A percentile compares a stretch with the other conserved stretches of the same genome.
phyloP scores from a whole-genome alignment of 768 basidiomycete genomes.

The Suillus subluteus region DNA sequence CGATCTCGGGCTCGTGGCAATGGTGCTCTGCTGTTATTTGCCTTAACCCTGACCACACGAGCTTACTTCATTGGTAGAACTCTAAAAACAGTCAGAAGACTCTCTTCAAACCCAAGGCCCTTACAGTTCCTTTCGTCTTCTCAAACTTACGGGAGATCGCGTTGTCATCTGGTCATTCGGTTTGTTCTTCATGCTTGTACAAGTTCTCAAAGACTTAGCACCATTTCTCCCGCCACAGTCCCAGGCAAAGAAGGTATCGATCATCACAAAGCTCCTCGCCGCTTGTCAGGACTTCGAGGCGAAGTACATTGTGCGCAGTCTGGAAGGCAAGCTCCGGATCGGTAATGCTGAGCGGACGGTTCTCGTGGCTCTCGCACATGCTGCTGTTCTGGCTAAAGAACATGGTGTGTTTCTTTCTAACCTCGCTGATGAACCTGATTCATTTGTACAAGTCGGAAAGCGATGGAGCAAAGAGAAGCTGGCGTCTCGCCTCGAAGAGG shows the following conservation, averaged over 20 bases:
- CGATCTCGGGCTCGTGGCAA: slow-evolving; percentile 95
- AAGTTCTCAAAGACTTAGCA: slow-evolving; percentile 11
- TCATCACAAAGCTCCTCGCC: slow-evolving; percentile 92
- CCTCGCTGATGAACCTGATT: not conserved
- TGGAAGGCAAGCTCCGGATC: slow-evolving; percentile 97
- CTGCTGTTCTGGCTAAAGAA: slow-evolving; percentile 79
- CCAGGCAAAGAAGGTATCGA: slow-evolving; percentile 92
- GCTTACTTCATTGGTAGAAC: slow-evolving; percentile 52
- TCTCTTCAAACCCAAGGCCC: slow-evolving; percentile 89
- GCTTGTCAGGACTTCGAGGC: slow-evolving; percentile 92
- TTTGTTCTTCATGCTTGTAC: slow-evolving; percentile 36
- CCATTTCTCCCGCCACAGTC: slow-evolving; percentile 53
- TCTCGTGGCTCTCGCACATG: slow-evolving; percentile 93
- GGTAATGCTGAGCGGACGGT: slow-evolving; percentile 96
- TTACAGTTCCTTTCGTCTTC: slow-evolving; percentile 90
- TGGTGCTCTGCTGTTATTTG: slow-evolving; percentile 44
- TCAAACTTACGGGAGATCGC: slow-evolving; percentile 91
- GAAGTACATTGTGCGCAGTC: slow-evolving; percentile 93
- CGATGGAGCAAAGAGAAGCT: slow-evolving; percentile 78
- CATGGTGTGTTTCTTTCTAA: slow-evolving; percentile 40
- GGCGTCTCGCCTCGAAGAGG: slow-evolving; percentile 72
- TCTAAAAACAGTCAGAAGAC: slow-evolving; percentile 94
- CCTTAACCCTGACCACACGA: slow-evolving; percentile 4
- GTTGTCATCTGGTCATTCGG: slow-evolving; percentile 79
- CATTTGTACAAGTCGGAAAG: slow-evolving; percentile 57